A percentile compares a stretch with the other conserved stretches of the same genome.
Conservation (phyloP, 2,329 filamentous ascomycete genomes). For the Fusarium ramigenum region DNA sequence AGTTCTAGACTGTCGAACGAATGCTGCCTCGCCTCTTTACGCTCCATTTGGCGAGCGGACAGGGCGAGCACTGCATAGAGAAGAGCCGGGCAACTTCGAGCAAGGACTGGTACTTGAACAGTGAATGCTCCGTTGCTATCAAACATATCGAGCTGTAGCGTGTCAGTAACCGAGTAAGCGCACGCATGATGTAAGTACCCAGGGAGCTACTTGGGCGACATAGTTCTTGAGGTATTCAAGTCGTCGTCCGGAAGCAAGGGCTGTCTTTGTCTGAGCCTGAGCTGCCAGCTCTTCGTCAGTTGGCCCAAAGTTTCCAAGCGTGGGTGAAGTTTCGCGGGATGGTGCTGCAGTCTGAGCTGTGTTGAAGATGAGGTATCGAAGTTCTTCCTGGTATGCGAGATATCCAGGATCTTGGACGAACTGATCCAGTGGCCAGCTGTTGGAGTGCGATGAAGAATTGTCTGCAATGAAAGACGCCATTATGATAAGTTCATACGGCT, state of each 20-base stretch:
- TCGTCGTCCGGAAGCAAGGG: conserved; percentile 46
- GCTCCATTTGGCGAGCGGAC: conserved; percentile 63
- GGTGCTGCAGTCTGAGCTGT: conserved; percentile 55
- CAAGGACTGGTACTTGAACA: conserved; percentile 60
- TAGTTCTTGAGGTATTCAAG: conserved; percentile 59
- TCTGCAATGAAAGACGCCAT: conserved; percentile 31
- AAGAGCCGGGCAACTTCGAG: conserved; percentile 56
- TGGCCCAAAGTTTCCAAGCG: conserved; percentile 29
- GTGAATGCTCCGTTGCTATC: conserved; percentile 63
- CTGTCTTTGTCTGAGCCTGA: conserved; percentile 37
- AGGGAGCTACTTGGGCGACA: conserved; percentile 62
- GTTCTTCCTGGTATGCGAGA: conserved; percentile 56
- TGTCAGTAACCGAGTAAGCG: background rate
- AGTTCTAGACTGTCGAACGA: conserved; percentile 63
- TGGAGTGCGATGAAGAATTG: conserved; percentile 41
- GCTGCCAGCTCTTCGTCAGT: conserved; percentile 32
- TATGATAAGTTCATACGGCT: background rate
- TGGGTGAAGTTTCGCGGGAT: conserved; percentile 52
- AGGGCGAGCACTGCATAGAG: conserved; percentile 63
- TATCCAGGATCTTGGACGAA: conserved; percentile 54
- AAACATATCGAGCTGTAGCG: conserved; percentile 63
- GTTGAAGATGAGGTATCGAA: conserved; percentile 57
- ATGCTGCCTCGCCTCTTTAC: conserved; percentile 55
- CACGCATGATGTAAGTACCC: conserved; percentile 47
- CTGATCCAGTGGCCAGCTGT: conserved; percentile 48